Evolutionary conservation across 2,329 filamentous ascomycete species (phyloP).

Genomic region (Trichoderma arundinaceum): DNA sequence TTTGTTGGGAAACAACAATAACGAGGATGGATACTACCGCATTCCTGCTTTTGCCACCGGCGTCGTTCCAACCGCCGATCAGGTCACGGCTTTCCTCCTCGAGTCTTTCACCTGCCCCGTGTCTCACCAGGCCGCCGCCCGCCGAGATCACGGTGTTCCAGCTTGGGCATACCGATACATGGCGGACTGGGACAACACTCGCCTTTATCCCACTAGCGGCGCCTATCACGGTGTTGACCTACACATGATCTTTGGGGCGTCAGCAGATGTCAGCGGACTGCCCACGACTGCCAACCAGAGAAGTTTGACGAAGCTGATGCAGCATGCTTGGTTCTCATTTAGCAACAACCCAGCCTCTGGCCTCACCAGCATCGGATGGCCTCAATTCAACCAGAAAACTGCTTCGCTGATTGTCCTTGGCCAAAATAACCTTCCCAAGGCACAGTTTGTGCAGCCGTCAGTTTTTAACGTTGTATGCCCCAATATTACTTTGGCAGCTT

Average conservation of each 20-base stretch:
- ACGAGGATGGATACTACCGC: slow-evolving; percentile 56
- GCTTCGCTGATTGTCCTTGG: slow-evolving; percentile 35
- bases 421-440: slow-evolving; percentile 30
- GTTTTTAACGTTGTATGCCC: slow-evolving; percentile 39
- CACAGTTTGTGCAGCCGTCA: slow-evolving; percentile 37
- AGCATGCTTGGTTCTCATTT: slow-evolving; percentile 50
- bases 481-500: slow-evolving; percentile 37
- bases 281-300: slow-evolving; percentile 41
- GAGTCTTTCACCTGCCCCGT: slow-evolving; percentile 56
- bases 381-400: slow-evolving; percentile 33
- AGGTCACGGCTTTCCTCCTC: slow-evolving; percentile 49
- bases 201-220: slow-evolving; percentile 52
- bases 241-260: slow-evolving; percentile 54
- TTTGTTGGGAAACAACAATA: slow-evolving; percentile 51
- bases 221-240: slow-evolving; percentile 57
- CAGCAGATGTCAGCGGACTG: slow-evolving; percentile 48
- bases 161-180: slow-evolving; percentile 56
- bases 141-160: slow-evolving; percentile 44
- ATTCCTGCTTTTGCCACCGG: slow-evolving; percentile 50
- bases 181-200: slow-evolving; percentile 56
- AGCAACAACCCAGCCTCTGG: slow-evolving; percentile 46
- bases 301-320: slow-evolving; percentile 46
- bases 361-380: slow-evolving; percentile 39
- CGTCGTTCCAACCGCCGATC: slow-evolving; percentile 46
- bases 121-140: slow-evolving; percentile 46